Conservation (phyloP, 805 yeast genomes). For the Kluyveromyces dobzhanskii region DNA sequence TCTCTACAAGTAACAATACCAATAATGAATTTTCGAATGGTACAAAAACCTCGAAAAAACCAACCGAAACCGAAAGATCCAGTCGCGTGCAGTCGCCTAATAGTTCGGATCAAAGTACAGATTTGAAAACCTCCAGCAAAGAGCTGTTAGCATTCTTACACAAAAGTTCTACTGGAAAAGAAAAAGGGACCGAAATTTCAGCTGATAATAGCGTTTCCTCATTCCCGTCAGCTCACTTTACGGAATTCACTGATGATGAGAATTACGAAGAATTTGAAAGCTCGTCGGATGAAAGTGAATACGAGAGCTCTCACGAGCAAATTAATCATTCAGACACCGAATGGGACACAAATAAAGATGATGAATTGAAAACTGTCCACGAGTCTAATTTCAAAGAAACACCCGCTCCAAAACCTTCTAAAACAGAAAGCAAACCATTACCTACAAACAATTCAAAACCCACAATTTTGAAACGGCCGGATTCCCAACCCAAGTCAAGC, state of each 20-base stretch:
- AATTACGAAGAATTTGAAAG: slow-evolving; percentile 25
- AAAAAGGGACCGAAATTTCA: slow-evolving; percentile 3
- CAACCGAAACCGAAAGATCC: too few relatives aligned
- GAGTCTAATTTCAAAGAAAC: neutral
- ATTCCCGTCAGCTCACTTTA: slow-evolving; percentile 19
- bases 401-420: slow-evolving; percentile 8
- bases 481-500: neutral
- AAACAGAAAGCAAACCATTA: neutral
- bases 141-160: slow-evolving; percentile 3
- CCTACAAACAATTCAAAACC: slow-evolving; percentile 7
- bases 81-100: slow-evolving; percentile 5
- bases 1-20: slow-evolving; percentile 1
- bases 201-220: slow-evolving; percentile 13
- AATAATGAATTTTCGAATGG: neutral
- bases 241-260: neutral
- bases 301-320: slow-evolving; percentile 15
- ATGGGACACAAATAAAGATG: slow-evolving; percentile 6
- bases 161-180: slow-evolving; percentile 1
- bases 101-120: slow-evolving; percentile 11
- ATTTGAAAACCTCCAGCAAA: slow-evolving; percentile 19
- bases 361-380: neutral
- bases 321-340: neutral
- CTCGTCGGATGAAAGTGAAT: slow-evolving; percentile 17
- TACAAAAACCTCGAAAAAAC: neutral
- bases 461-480: slow-evolving; percentile 17